phyloP scores from a whole-genome alignment of 176 grass and related monocot species.

The Melocanna baccifera region DNA sequence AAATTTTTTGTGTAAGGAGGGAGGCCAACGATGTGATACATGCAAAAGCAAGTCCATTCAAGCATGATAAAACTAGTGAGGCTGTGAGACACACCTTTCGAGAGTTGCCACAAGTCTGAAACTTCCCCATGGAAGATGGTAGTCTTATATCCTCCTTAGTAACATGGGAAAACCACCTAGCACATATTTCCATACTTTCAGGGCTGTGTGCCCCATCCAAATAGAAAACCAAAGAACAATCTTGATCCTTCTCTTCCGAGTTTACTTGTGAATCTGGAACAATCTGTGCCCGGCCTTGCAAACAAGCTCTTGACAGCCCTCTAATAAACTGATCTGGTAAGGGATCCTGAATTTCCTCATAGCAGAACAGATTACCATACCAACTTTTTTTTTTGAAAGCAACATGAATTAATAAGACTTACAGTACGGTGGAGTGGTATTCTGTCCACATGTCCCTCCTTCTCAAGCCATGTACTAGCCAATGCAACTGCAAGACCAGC shows the following conservation, averaged over 20 bases:
- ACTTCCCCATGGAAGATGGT: constrained; percentile 30
- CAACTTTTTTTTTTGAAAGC: not conserved
- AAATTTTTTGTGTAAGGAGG: constrained; percentile 7
- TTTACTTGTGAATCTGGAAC: constrained; percentile 48
- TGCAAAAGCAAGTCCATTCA: constrained; percentile 22
- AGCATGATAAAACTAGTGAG: constrained; percentile 20
- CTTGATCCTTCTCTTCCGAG: constrained; percentile 33
- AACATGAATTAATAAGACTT: constrained; percentile 39
- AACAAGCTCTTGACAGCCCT: constrained; percentile 48
- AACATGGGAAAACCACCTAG: constrained; percentile 73
- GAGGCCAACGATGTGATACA: constrained; percentile 11
- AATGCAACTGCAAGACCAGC: constrained; percentile 90
- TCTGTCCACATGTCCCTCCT: constrained; percentile 47
- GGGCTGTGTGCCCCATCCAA: constrained; percentile 87
- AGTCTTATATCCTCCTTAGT: constrained; percentile 42
- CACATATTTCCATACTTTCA: constrained; percentile 92
- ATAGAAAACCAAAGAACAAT: constrained; percentile 59
- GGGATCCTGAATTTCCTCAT: constrained; percentile 44
- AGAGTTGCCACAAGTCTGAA: constrained; percentile 28
- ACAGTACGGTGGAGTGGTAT: constrained; percentile 46
- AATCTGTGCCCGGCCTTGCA: constrained; percentile 87
- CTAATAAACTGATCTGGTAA: constrained; percentile 65
- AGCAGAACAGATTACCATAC: constrained; percentile 17
- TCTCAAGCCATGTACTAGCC: constrained; percentile 70
- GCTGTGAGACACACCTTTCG: constrained; percentile 46